phyloP scores from a whole-genome alignment of 768 basidiomycete species.

The Roridomyces roridus region DNA sequence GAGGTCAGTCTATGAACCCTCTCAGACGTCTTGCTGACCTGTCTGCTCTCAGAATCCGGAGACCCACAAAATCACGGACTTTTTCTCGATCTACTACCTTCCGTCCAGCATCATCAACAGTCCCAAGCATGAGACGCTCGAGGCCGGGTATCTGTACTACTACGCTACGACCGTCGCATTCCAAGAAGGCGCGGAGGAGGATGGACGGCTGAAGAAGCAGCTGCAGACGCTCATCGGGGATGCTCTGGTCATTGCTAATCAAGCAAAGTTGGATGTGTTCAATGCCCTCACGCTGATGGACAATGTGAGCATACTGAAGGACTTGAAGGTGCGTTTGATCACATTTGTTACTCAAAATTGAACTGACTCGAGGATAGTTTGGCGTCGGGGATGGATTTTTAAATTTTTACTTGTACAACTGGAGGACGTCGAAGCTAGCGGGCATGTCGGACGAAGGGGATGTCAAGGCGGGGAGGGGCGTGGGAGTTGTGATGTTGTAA shows the following conservation, averaged over 20 bases:
- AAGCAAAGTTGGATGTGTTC: constrained; percentile 93
- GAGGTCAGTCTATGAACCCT: constrained; percentile 61
- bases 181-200: constrained; percentile 63
- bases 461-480: constrained; percentile 71
- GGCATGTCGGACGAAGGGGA: constrained; percentile 64
- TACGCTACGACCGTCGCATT: constrained; percentile 87
- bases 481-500: constrained; percentile 95
- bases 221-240: constrained; percentile 78
- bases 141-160: constrained; percentile 96
- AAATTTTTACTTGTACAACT: constrained; percentile 95
- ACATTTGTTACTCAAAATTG: no score
- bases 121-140: constrained; percentile 71
- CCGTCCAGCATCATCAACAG: constrained; percentile 91
- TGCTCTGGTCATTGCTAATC: constrained; percentile 79
- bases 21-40: no score
- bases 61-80: constrained; percentile 88
- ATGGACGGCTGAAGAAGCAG: constrained; percentile 68
- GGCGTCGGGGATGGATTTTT: constrained; percentile 92
- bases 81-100: constrained; percentile 96
- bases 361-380: no score
- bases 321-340: constrained; percentile 80
- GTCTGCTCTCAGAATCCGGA: constrained; percentile 72
- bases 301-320: constrained; percentile 80
- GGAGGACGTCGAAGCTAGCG: constrained; percentile 82
- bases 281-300: constrained; percentile 97